Conservation (phyloP, 2,329 filamentous ascomycete genomes). For the Clonostachys solani region DNA sequence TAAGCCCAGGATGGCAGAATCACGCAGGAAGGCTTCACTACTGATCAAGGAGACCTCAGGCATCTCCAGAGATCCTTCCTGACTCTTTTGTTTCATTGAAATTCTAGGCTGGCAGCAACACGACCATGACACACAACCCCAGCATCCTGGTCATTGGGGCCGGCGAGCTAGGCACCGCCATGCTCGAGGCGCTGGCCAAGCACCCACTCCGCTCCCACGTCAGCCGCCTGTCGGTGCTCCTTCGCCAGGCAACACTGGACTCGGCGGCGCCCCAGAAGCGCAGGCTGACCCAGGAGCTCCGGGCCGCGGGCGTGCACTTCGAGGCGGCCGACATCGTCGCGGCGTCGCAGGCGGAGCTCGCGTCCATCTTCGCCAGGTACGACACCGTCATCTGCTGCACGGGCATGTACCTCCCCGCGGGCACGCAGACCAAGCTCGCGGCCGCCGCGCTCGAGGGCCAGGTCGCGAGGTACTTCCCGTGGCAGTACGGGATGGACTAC, state of each 20-base stretch:
- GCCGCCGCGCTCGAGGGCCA: constrained; percentile 44
- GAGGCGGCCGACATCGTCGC: constrained; percentile 39
- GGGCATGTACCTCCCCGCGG: constrained; percentile 52
- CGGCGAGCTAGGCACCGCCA: constrained; percentile 59
- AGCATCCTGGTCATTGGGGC: constrained; percentile 57
- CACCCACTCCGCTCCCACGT: constrained; percentile 32
- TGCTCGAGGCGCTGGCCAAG: constrained; percentile 44
- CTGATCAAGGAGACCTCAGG: no score
- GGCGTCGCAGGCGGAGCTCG: constrained; percentile 28
- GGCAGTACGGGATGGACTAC: constrained; percentile 74
- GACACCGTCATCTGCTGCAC: constrained; percentile 55
- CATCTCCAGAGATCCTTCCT: no score
- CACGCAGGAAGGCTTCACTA: no score
- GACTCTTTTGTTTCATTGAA: no score
- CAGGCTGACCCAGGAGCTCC: constrained; percentile 23
- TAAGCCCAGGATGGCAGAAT: no score
- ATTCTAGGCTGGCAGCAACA: no score
- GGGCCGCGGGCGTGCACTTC: constrained; percentile 29
- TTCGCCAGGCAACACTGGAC: constrained; percentile 43
- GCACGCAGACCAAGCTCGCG: constrained; percentile 54
- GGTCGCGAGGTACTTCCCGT: constrained; percentile 56
- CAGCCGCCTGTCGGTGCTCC: constrained; percentile 43
- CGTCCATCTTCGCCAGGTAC: constrained; percentile 35
- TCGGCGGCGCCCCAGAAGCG: constrained; percentile 29
- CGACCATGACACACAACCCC: constrained; percentile 7